Base-by-base conservation (phyloP, 2,329 filamentous ascomycete species). In the Purpureocillium takamizusanense region DNA sequence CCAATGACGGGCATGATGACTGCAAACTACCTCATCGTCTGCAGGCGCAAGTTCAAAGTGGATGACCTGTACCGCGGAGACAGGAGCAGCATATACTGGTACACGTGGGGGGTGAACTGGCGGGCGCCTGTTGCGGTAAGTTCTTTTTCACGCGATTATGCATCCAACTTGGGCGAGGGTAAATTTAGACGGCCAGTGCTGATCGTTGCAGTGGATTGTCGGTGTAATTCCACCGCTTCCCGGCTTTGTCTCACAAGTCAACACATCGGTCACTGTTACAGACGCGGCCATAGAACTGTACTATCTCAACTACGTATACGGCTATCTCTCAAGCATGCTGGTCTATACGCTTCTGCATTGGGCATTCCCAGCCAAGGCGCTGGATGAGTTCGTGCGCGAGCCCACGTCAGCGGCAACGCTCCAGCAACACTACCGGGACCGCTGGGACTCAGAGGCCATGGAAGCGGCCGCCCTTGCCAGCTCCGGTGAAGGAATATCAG, bases 1-100 rank as follows among this genome's bases (percentile, higher is more conserved):
- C 61, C 61, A 3, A 61, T 63, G 57, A 60, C 57, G 5, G 63
- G 63, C 7, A 40, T 66, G 30, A 62, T 65, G 60, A 55, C 59
- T 3, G 51, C 59, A 5, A 52, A 50, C 40, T 66, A 62, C 25
- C 37, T 58, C 4, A 1, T 62, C 4, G 54, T 63, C 23, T 49
- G 53, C 10, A 55, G 48, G 36, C 44, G 44, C 30, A 62, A 61
- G 51, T 28, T 62, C 28, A 59, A 61, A 23, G 46, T 63, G 1
- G 56, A 61, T 15, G 56, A 61, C 31, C 42, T 64, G 18, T 64
- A 56, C 40, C 46, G 50, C 23, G 55, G 51, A 5, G 46, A 56
- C 29, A 36, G 44, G 3, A 38, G 41, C 1, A 56, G 57, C 36
- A 52, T 65, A 2, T 66, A 66, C 44, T 66, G 62, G 62, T 66